phyloP scores from a whole-genome alignment of 176 grass and related monocot genomes.

The Oryza glaberrima region DNA sequence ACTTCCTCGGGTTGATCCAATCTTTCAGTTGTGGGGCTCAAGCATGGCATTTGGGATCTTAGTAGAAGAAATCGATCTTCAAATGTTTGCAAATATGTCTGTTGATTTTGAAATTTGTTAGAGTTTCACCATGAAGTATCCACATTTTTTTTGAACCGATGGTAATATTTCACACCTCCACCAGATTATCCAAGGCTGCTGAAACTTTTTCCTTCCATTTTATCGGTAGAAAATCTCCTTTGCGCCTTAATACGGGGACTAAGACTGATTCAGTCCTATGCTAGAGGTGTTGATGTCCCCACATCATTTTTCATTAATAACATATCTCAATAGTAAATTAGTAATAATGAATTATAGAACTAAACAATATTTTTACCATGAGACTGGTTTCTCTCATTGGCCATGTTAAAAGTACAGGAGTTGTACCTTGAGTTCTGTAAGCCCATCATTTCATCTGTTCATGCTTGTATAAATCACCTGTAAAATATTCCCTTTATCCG shows the following conservation, averaged over 20 bases:
- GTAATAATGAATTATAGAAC: background rate
- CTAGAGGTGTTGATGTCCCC: too few species aligned
- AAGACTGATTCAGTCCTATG: too few species aligned
- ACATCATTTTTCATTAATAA: conserved; percentile 2
- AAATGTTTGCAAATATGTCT: background rate
- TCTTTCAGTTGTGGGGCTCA: background rate
- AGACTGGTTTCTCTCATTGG: background rate
- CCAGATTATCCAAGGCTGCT: background rate
- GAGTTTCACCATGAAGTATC: background rate
- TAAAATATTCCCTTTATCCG: background rate
- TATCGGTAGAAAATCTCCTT: background rate
- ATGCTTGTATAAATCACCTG: background rate
- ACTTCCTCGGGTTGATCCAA: too few species aligned
- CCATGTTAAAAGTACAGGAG: background rate
- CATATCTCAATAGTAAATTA: background rate
- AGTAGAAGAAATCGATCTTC: conserved; percentile 19
- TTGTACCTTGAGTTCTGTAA: background rate
- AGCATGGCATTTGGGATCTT: background rate
- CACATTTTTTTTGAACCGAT: background rate
- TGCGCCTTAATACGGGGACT: background rate
- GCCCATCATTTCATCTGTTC: background rate
- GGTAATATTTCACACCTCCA: background rate
- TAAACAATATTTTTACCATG: background rate
- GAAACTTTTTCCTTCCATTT: background rate
- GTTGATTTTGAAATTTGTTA: background rate